These are phyloP conservation scores for Excoecaria cochinchinensis DNA, from an alignment of 345 rosid genomes.

Conservation along the genomic window DNA sequence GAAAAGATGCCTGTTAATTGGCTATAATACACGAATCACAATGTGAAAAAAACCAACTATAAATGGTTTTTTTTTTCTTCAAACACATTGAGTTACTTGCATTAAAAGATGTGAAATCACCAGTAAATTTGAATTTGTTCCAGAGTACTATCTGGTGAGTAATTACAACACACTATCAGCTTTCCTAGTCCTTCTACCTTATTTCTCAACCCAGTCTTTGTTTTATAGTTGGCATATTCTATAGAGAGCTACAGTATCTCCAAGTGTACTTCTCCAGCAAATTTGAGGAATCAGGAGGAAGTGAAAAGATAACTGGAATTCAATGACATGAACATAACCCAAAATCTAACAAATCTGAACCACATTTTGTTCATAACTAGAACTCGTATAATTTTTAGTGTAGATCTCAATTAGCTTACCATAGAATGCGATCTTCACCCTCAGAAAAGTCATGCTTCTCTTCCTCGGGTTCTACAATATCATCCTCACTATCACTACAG, in stretches of 20 bases:
- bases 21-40: neutral
- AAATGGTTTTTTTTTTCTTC: neutral
- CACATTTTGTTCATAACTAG: neutral
- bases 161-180: neutral
- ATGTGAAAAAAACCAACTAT: neutral
- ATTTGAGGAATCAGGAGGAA: neutral
- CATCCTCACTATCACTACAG: conserved; percentile 97
- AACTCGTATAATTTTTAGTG: neutral
- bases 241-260: neutral
- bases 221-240: neutral
- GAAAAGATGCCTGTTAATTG: conserved; percentile 1
- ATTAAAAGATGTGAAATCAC: neutral
- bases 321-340: neutral
- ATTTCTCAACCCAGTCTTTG: conserved; percentile 4
- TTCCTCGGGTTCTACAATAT: conserved; percentile 67
- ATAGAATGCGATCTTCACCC: conserved; percentile 76
- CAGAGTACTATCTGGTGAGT: neutral
- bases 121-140: neutral
- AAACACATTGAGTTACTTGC: neutral
- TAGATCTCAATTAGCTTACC: conserved; percentile 46
- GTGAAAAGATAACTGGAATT: neutral
- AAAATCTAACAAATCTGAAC: neutral
- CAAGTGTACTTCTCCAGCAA: neutral
- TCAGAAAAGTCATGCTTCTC: conserved; percentile 80
- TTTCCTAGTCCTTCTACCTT: neutral